Conservation (phyloP, 2,329 filamentous ascomycete species). For the Xylariales sp. region DNA sequence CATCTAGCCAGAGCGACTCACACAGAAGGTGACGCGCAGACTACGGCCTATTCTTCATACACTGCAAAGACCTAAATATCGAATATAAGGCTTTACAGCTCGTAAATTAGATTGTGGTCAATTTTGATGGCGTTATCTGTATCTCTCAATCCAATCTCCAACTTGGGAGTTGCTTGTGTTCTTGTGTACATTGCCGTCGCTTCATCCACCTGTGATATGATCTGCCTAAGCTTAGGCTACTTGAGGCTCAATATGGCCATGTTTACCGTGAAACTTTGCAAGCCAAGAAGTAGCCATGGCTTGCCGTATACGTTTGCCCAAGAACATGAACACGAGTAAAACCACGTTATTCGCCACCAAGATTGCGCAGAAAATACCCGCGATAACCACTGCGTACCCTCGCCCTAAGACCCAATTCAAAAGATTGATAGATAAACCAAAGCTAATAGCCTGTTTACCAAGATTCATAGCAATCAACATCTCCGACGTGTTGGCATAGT, state of each 20-base stretch:
- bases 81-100: too few species aligned
- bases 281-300: conserved; percentile 43
- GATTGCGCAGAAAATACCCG: conserved; percentile 44
- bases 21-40: too few species aligned
- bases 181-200: too few species aligned
- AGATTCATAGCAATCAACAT: conserved; percentile 58
- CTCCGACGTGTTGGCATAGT: conserved; percentile 54
- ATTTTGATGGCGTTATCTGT: too few species aligned
- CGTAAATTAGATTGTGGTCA: too few species aligned
- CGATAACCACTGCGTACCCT: conserved; percentile 48
- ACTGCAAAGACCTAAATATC: too few species aligned
- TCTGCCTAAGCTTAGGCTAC: too few species aligned
- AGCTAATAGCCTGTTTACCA: conserved; percentile 52
- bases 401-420: conserved; percentile 44
- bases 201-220: too few species aligned
- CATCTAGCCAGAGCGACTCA: too few species aligned
- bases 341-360: conserved; percentile 44
- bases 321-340: conserved; percentile 45
- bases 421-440: conserved; percentile 45
- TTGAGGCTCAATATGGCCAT: conserved; percentile 1
- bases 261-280: conserved; percentile 37
- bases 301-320: conserved; percentile 43
- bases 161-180: too few species aligned
- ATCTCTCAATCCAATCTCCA: too few species aligned
- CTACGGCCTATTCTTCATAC: too few species aligned